Percentiles rank a stretch among this genome's conserved stretches.
Conservation (phyloP, 1,284 basidiomycete species). For the Athelia sp. region DNA sequence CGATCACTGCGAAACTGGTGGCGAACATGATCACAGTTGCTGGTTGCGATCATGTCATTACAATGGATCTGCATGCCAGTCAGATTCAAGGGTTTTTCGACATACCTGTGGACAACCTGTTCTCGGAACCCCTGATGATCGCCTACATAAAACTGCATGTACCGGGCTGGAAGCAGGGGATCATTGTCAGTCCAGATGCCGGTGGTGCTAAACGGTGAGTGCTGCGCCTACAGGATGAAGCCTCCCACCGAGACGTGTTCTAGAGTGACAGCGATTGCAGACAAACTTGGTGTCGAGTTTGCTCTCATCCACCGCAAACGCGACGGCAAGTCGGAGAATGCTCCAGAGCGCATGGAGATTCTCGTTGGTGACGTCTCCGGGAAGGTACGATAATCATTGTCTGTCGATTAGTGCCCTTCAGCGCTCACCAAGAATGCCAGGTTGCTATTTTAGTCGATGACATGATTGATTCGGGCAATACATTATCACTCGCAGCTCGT, state of each 20-base stretch:
- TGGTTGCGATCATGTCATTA: slow-evolving; percentile 98
- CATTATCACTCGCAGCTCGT: slow-evolving; percentile 80
- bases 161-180: slow-evolving; percentile 81
- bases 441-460: slow-evolving; percentile 95
- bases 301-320: slow-evolving; percentile 95
- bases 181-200: slow-evolving; percentile 96
- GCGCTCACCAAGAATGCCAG: slow-evolving; percentile 28
- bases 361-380: slow-evolving; percentile 95
- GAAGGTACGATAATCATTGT: slow-evolving; percentile 50
- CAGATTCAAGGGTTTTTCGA: slow-evolving; percentile 99
- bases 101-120: slow-evolving; percentile 97
- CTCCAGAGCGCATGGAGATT: slow-evolving; percentile 84
- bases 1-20: slow-evolving; percentile 97
- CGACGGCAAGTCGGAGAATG: slow-evolving; percentile 49
- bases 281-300: slow-evolving; percentile 94
- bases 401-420: neutral
- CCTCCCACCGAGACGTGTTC: slow-evolving; percentile 9
- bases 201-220: slow-evolving; percentile 95
- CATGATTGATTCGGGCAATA: slow-evolving; percentile 96
- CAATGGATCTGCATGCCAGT: slow-evolving; percentile 96
- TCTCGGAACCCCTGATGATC: slow-evolving; percentile 85
- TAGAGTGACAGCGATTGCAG: slow-evolving; percentile 92
- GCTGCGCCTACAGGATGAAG: slow-evolving; percentile 2
- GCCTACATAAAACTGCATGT: slow-evolving; percentile 88
- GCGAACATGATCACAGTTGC: slow-evolving; percentile 97